A percentile compares a stretch with the other conserved stretches of the same genome.
Conservation (phyloP, 495 filamentous ascomycete species). For the Penicillium cinerascens region DNA sequence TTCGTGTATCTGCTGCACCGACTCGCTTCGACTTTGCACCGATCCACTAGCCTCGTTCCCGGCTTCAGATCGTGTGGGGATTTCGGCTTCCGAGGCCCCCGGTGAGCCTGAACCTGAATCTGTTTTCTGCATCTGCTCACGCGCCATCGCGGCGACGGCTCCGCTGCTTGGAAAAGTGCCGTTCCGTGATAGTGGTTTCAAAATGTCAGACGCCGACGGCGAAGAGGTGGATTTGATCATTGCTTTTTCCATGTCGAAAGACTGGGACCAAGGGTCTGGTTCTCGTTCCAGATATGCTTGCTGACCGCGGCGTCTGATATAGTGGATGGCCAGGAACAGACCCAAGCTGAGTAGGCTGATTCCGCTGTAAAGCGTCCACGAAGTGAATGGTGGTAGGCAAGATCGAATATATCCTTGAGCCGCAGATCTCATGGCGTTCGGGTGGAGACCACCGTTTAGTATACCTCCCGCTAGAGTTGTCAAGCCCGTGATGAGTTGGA, state of each 20-base stretch:
- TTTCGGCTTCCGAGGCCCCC: not conserved
- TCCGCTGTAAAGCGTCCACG: not conserved
- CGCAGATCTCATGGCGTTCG: not conserved
- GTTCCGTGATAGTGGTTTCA: conserved; percentile 33
- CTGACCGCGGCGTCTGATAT: not conserved
- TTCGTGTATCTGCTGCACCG: conserved; percentile 29
- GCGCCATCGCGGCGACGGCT: conserved; percentile 18
- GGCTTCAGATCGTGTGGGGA: not conserved
- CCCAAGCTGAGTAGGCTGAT: not conserved
- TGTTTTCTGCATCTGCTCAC: conserved; percentile 13
- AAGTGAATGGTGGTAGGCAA: not conserved
- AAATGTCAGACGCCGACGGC: conserved; percentile 35
- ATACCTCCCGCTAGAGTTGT: not conserved
- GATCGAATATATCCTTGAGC: conserved; percentile 1
- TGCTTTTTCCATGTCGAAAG: conserved; percentile 21
- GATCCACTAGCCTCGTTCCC: not conserved
- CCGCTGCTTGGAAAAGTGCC: conserved; percentile 32
- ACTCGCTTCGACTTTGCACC: conserved; percentile 25
- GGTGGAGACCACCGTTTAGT: not conserved
- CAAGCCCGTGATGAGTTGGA: not conserved
- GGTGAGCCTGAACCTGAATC: not conserved
- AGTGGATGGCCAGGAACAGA: not conserved
- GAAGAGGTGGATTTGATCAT: conserved; percentile 1
- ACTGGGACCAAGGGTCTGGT: not conserved
- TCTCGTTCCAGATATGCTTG: not conserved